Evolutionary conservation across 345 rosid species (phyloP).

Genomic region (Chamaenerion angustifolium): DNA sequence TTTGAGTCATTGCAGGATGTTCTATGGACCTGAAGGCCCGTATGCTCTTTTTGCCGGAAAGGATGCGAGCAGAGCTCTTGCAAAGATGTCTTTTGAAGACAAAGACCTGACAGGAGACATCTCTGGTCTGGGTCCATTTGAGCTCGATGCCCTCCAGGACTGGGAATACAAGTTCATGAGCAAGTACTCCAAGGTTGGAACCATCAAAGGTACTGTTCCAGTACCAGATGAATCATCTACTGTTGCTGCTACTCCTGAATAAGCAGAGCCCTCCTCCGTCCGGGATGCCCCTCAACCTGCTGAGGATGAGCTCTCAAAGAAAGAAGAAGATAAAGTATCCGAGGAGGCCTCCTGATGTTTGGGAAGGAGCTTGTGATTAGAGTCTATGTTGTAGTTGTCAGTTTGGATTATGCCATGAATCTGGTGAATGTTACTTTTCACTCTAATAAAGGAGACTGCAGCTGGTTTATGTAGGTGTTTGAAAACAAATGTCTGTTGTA

Average conservation of each 20-base stretch:
- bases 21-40: slow-evolving; percentile 98
- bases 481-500: no score
- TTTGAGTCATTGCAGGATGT: slow-evolving; percentile 95
- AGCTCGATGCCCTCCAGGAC: slow-evolving; percentile 92
- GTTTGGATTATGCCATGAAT: no score
- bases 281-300: no score
- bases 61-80: slow-evolving; percentile 97
- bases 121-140: slow-evolving; percentile 89
- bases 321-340: no score
- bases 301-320: slow-evolving; percentile 12
- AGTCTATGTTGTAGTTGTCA: no score
- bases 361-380: no score
- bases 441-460: no score
- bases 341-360: no score
- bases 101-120: slow-evolving; percentile 83
- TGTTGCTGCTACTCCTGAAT: slow-evolving; percentile 14
- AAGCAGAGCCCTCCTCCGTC: slow-evolving; percentile 26
- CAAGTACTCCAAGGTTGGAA: slow-evolving; percentile 88
- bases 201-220: slow-evolving; percentile 34
- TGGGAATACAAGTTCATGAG: slow-evolving; percentile 99
- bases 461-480: no score
- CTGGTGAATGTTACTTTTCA: no score
- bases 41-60: slow-evolving; percentile 92
- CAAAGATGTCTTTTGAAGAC: slow-evolving; percentile 98
- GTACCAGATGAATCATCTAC: slow-evolving; percentile 32